phyloP scores from a whole-genome alignment of 176 grass and related monocot genomes.

The Hordeum marinum region DNA sequence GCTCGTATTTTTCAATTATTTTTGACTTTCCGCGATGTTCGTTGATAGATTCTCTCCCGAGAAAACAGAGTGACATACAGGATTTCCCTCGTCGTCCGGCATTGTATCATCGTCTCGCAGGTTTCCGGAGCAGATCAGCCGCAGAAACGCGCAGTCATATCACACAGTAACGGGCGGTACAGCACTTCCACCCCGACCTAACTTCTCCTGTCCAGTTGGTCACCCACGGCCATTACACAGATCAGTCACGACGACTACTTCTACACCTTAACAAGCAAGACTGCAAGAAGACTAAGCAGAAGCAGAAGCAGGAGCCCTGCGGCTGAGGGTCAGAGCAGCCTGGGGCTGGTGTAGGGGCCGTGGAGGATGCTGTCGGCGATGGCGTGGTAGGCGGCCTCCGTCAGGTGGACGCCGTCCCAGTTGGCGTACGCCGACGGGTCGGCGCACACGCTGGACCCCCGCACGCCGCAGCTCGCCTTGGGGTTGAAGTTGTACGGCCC shows the following conservation, averaged over 20 bases:
- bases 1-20: no score
- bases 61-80: no score
- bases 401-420: conserved; percentile 89
- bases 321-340: conserved; percentile 35
- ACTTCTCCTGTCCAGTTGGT: not conserved
- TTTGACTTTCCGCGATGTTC: no score
- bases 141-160: not conserved
- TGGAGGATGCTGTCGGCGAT: conserved; percentile 63
- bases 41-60: no score
- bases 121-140: not conserved
- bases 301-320: not conserved
- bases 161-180: not conserved
- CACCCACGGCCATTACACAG: not conserved
- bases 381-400: conserved; percentile 71
- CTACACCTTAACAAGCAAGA: not conserved
- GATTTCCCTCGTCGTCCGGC: no score
- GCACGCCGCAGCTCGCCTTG: conserved; percentile 49
- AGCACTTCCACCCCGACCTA: not conserved
- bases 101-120: no score
- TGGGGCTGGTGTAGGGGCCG: conserved; percentile 56
- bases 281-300: no score
- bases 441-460: conserved; percentile 56
- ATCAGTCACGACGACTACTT: not conserved
- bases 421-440: conserved; percentile 69
- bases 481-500: conserved; percentile 92